Conservation (phyloP, 257 asterid species). For the Parsonsia alboflavescens region DNA sequence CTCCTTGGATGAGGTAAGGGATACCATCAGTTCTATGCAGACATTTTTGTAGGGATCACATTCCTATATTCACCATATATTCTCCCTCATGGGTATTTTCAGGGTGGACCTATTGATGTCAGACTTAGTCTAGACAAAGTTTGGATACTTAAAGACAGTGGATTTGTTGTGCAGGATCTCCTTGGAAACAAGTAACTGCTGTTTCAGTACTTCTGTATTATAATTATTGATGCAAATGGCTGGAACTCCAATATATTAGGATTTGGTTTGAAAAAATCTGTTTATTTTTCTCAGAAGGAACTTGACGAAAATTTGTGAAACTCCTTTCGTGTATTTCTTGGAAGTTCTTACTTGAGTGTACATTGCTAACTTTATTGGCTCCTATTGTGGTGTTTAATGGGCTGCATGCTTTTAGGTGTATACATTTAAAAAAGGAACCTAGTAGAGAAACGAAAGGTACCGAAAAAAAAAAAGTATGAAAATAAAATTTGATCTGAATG, state of each 20-base stretch:
- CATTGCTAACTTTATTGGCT: neutral
- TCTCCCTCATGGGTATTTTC: constrained; percentile 23
- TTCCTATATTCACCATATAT: constrained; percentile 4
- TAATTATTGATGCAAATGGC: neutral
- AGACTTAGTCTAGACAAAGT: constrained; percentile 54
- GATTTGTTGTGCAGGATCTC: constrained; percentile 57
- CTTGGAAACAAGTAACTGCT: constrained; percentile 59
- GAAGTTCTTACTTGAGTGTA: neutral
- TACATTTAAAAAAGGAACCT: neutral
- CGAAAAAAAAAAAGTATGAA: neutral
- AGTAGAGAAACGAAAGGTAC: neutral
- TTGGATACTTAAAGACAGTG: constrained; percentile 80
- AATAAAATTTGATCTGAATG: neutral
- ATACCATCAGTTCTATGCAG: constrained; percentile 1
- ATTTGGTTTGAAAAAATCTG: neutral
- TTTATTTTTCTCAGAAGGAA: neutral
- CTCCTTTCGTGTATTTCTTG: neutral
- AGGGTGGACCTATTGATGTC: constrained; percentile 77
- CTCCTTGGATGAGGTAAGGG: constrained; percentile 61
- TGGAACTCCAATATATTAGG: neutral
- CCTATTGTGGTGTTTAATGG: neutral
- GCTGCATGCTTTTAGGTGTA: neutral
- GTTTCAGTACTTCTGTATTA: neutral
- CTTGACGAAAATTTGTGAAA: neutral
- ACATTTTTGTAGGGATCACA: neutral